Evolutionary conservation across 1,284 basidiomycete genomes (phyloP), one percentile per base, ranked within the genome.

Genomic region (Cystobasidium sp.): DNA sequence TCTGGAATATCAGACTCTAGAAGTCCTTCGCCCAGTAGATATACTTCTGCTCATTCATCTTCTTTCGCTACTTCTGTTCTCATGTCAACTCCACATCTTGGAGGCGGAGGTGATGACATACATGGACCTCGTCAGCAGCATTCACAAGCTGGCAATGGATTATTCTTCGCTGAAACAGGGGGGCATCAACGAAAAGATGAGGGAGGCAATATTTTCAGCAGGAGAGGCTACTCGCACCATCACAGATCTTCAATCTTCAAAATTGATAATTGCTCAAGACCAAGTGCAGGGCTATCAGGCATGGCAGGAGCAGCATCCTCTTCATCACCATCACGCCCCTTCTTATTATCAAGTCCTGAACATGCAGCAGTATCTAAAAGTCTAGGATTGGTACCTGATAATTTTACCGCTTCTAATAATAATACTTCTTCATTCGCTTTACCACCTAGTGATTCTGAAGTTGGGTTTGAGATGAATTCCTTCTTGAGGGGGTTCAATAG

Each of bases 371-470:
- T 73, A 6, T 65, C 62, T 10, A 62, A 63, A 22, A 55, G 49
- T 31, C 62, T 73, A 9, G 70, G 70, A 39, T 44, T 73, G 39
- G 70, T 73, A 22, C 62, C 70, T 51, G 70, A 73, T 37, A 47
- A 51, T 41, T 66, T 66, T 20, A 66, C 43, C 20, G 8, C 46
- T 58, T 47, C 31, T 24, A 64, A 41, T 31, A 52, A 62, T 37
- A n/a, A 47, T 44, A 49, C 39, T 39, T 16, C 56, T 16, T n/a
- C 53, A 37, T 59, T 59, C 9, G 22, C 39, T 41, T 52, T 18
- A 37, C 51, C 53, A 41, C 64, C 64, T 52, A 55, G 64, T 44
- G 64, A 66, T 51, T 31, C 31, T 31, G 37, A 22, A 14, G 64
- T 52, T 20, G 64, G 49, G 10, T 73, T 73, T 41, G 70, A 73